A percentile compares a stretch with the other conserved stretches of the same genome.
These are phyloP conservation scores for Rhodotorula graminis DNA, from an alignment of 768 basidiomycete species.

Conservation along the genomic window DNA sequence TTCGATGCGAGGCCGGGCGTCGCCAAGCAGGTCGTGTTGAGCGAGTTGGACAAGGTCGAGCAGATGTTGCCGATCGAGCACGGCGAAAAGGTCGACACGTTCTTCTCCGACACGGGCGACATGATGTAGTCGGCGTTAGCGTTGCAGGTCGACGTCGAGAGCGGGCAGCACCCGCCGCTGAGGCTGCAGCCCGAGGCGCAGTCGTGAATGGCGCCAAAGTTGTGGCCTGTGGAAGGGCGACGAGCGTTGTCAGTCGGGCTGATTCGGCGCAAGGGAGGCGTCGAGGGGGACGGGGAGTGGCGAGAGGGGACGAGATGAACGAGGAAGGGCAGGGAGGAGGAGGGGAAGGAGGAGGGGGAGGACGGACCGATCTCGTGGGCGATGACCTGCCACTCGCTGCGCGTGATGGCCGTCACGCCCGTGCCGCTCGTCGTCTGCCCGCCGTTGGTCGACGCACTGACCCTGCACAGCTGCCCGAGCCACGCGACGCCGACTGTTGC, in stretches of 20 bases:
- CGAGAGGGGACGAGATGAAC: too few relatives aligned
- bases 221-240: conserved; percentile 51
- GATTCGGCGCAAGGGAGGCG: too few relatives aligned
- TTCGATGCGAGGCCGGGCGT: conserved; percentile 53
- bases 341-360: neutral
- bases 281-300: too few relatives aligned
- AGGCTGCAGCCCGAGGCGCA: conserved; percentile 64
- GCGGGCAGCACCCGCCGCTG: conserved; percentile 63
- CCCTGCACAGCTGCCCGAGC: conserved; percentile 66
- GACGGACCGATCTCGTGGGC: conserved; percentile 66
- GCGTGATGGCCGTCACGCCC: conserved; percentile 70
- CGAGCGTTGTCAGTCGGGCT: too few relatives aligned
- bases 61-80: conserved; percentile 84
- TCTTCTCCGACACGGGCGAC: conserved; percentile 54
- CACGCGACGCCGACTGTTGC: conserved; percentile 65
- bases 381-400: conserved; percentile 75
- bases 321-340: too few relatives aligned
- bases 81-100: conserved; percentile 62
- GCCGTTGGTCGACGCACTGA: conserved; percentile 5
- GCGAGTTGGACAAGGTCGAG: conserved; percentile 47
- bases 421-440: conserved; percentile 67
- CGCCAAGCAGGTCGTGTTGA: conserved; percentile 65
- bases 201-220: conserved; percentile 77
- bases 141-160: conserved; percentile 58
- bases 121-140: conserved; percentile 70